Percentiles rank a stretch among this genome's conserved stretches.
These are phyloP conservation scores for Chloris gayana DNA, from an alignment of 176 grass and related monocot species.

Conservation along the genomic window DNA sequence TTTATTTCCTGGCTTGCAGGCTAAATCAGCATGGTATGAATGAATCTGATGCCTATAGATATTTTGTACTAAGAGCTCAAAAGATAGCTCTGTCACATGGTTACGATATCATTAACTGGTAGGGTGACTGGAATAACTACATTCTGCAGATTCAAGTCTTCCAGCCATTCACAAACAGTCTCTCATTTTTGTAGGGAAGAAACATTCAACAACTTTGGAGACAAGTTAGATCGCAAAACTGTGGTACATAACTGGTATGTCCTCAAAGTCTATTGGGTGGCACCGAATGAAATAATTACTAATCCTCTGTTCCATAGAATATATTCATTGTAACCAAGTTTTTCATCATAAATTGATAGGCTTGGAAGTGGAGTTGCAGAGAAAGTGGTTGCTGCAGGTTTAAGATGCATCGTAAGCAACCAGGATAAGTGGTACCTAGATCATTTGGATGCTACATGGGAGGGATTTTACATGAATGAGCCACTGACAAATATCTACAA, in stretches of 20 bases:
- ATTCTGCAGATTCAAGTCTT: slow-evolving; percentile 14
- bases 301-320: slow-evolving; percentile 2
- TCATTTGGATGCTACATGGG: slow-evolving; percentile 78
- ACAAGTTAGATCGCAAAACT: slow-evolving; percentile 71
- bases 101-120: slow-evolving; percentile 91
- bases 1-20: slow-evolving; percentile 51
- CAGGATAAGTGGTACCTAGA: slow-evolving; percentile 98
- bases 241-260: slow-evolving; percentile 98
- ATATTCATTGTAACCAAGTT: slow-evolving; percentile 21
- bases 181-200: slow-evolving; percentile 68
- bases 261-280: slow-evolving; percentile 3
- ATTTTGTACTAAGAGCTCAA: slow-evolving; percentile 86
- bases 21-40: slow-evolving; percentile 73
- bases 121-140: slow-evolving; percentile 15
- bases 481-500: slow-evolving; percentile 73
- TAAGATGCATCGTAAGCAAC: slow-evolving; percentile 95
- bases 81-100: slow-evolving; percentile 81
- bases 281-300: slow-evolving; percentile 4
- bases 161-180: slow-evolving; percentile 24
- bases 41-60: slow-evolving; percentile 76
- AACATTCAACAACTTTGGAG: slow-evolving; percentile 90
- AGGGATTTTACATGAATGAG: slow-evolving; percentile 85
- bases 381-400: slow-evolving; percentile 66
- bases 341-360: slow-evolving; percentile 48
- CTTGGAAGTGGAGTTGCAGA: slow-evolving; percentile 73